These are phyloP conservation scores for Eleusine coracana DNA, from an alignment of 176 grass and related monocot species.

Conservation along the genomic window DNA sequence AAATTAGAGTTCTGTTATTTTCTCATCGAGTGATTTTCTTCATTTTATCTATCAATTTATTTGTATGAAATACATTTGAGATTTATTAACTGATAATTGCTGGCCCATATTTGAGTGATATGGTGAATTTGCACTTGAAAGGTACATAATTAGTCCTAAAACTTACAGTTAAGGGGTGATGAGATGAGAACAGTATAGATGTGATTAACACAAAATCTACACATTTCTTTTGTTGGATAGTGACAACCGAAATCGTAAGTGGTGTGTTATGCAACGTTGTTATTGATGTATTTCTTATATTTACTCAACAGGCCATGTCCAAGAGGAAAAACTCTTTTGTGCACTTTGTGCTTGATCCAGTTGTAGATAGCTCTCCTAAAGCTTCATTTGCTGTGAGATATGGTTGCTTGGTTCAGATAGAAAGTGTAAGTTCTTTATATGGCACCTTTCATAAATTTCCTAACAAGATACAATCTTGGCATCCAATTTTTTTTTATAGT, in stretches of 20 bases:
- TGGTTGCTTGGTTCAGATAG: slow-evolving; percentile 85
- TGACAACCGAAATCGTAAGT: slow-evolving; percentile 9
- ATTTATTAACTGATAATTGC: not conserved
- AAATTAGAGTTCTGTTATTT: not conserved
- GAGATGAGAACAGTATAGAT: not conserved
- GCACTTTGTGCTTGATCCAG: slow-evolving; percentile 88
- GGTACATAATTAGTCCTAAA: not conserved
- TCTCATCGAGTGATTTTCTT: not conserved
- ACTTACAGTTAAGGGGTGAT: slow-evolving; percentile 1
- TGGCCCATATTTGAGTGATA: not conserved
- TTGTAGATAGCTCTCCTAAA: slow-evolving; percentile 59
- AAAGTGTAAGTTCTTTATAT: slow-evolving; percentile 67
- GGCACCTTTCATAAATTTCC: not conserved
- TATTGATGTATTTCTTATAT: slow-evolving; percentile 39
- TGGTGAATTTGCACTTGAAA: not conserved
- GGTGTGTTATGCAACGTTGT: not conserved
- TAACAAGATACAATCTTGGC: not conserved
- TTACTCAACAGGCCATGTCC: slow-evolving; percentile 59
- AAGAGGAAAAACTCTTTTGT: slow-evolving; percentile 76
- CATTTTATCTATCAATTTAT: slow-evolving; percentile 1
- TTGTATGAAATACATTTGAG: not conserved
- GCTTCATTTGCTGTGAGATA: slow-evolving; percentile 81
- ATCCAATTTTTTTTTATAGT: not conserved
- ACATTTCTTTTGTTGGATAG: slow-evolving; percentile 6
- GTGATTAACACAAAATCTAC: slow-evolving; percentile 28